These are phyloP conservation scores for Dentipellis sp. DNA, from an alignment of 768 basidiomycete species.

Conservation along the genomic window DNA sequence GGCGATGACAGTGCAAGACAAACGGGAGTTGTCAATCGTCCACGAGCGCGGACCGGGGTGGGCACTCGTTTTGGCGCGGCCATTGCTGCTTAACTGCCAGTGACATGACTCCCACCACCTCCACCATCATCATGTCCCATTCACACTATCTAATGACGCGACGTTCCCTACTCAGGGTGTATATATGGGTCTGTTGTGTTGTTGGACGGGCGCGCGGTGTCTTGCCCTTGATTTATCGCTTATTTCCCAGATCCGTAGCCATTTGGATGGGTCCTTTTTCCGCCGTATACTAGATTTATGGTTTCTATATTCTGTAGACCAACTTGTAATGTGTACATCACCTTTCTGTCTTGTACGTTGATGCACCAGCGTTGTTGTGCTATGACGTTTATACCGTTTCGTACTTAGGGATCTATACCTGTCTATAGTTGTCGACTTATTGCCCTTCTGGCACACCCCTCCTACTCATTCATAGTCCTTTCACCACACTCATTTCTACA, in stretches of 20 bases:
- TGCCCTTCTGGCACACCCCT: neutral
- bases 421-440: neutral
- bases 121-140: too few species aligned
- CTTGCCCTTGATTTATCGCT: neutral
- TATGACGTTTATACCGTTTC: neutral
- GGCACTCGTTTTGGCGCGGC: constrained; percentile 52
- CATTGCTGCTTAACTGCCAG: constrained; percentile 8
- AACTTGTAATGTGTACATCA: constrained; percentile 1
- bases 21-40: constrained; percentile 45
- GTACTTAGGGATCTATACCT: neutral
- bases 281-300: neutral
- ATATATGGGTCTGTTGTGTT: neutral
- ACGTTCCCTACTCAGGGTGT: neutral
- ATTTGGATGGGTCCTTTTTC: neutral
- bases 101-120: too few species aligned
- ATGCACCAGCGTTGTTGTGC: neutral
- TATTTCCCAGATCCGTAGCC: neutral
- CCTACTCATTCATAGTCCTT: too few species aligned
- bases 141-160: too few species aligned
- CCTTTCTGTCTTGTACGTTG: neutral
- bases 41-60: constrained; percentile 59
- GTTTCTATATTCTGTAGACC: constrained; percentile 1
- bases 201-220: neutral
- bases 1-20: neutral
- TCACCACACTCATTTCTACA: too few species aligned